Percentiles rank a stretch among this genome's conserved stretches.
phyloP scores from a whole-genome alignment of 1,284 basidiomycete species.

The Filobasidium uniguttulatum region DNA sequence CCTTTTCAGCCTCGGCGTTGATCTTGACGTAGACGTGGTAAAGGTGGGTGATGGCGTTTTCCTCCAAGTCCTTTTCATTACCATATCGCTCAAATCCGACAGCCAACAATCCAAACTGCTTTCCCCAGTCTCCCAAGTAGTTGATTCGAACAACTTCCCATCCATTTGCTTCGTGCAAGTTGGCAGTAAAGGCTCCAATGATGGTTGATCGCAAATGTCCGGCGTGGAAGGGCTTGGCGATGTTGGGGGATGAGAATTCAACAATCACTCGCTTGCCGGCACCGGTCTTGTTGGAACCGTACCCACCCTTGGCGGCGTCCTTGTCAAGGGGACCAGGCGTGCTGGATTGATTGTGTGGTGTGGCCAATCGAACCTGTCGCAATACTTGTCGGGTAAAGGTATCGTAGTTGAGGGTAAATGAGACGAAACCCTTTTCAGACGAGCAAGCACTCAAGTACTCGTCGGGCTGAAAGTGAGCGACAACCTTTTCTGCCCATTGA shows the following conservation, averaged over 20 bases:
- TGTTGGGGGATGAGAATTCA: constrained; percentile 92
- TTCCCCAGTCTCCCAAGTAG: constrained; percentile 91
- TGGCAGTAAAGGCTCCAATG: constrained; percentile 85
- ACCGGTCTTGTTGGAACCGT: constrained; percentile 61
- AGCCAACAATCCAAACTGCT: constrained; percentile 72
- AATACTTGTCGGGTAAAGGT: constrained; percentile 66
- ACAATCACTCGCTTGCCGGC: constrained; percentile 66
- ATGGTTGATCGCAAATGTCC: constrained; percentile 95
- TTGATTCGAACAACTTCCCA: constrained; percentile 88
- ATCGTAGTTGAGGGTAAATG: constrained; percentile 54
- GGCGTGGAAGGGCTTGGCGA: constrained; percentile 97
- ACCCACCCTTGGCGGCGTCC: constrained; percentile 46
- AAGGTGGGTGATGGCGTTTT: constrained; percentile 87
- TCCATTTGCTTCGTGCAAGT: constrained; percentile 82
- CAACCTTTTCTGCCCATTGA: constrained; percentile 60
- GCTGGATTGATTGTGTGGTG: constrained; percentile 21
- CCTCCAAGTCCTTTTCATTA: constrained; percentile 63
- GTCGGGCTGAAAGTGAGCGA: constrained; percentile 45
- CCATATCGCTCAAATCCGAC: constrained; percentile 89
- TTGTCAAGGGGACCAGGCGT: constrained; percentile 37
- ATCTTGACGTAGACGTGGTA: constrained; percentile 91
- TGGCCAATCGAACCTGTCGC: constrained; percentile 64
- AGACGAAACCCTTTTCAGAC: constrained; percentile 65
- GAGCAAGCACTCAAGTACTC: constrained; percentile 43
- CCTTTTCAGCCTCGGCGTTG: constrained; percentile 48